Conservation (phyloP, 129 eudicot species). For the Ambrosia artemisiifolia region DNA sequence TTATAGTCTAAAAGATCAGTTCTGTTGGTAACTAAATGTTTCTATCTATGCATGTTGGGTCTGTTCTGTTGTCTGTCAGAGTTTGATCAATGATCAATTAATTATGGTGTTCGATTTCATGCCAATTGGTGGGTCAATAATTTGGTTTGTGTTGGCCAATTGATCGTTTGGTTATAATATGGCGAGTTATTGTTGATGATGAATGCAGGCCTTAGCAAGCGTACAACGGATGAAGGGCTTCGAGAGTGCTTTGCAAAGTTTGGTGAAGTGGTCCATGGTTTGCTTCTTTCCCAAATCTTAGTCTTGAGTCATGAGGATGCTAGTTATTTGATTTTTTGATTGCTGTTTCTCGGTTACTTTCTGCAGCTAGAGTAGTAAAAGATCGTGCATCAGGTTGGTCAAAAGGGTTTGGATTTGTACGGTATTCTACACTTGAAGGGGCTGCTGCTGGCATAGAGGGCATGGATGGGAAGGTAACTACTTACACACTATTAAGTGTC, state of each 20-base stretch:
- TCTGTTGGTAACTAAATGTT: neutral
- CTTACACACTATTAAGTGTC: too few species aligned
- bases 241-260: slow-evolving; percentile 67
- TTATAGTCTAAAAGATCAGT: neutral
- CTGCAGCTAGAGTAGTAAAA: slow-evolving; percentile 86
- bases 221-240: slow-evolving; percentile 83
- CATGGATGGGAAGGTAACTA: slow-evolving; percentile 84
- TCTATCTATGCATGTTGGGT: neutral
- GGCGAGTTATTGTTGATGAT: neutral
- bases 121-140: neutral
- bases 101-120: neutral
- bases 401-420: slow-evolving; percentile 90
- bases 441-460: slow-evolving; percentile 85
- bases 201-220: slow-evolving; percentile 81
- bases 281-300: slow-evolving; percentile 6
- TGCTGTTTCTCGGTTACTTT: neutral
- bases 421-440: slow-evolving; percentile 61
- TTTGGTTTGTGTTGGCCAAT: neutral
- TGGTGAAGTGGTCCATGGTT: slow-evolving; percentile 80
- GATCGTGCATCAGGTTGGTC: slow-evolving; percentile 84
- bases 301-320: neutral
- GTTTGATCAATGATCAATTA: neutral
- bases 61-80: neutral
- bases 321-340: neutral
- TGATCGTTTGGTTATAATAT: neutral